These are phyloP conservation scores for Mycena leptocephala DNA, from an alignment of 768 basidiomycete genomes.

Conservation along the genomic window DNA sequence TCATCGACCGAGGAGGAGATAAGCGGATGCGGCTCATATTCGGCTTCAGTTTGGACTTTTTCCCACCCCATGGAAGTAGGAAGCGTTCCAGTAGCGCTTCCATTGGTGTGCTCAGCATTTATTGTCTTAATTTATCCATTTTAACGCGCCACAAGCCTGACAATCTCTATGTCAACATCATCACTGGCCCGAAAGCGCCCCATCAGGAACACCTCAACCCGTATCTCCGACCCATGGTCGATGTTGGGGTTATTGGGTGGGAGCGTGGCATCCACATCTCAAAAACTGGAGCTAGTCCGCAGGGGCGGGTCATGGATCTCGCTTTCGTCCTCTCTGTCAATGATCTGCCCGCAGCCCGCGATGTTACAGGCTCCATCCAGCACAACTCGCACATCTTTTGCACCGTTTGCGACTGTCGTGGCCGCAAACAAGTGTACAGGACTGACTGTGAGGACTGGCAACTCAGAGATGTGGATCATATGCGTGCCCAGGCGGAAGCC, in stretches of 20 bases:
- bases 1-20: neutral
- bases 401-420: constrained; percentile 38
- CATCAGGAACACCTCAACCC: constrained; percentile 39
- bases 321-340: constrained; percentile 38
- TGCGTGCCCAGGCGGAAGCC: constrained; percentile 30
- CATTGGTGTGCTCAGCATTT: constrained; percentile 44
- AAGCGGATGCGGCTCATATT: neutral
- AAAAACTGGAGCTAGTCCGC: constrained; percentile 2
- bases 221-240: constrained; percentile 44
- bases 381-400: constrained; percentile 42
- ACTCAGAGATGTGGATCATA: neutral
- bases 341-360: constrained; percentile 45
- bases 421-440: constrained; percentile 3
- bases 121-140: constrained; percentile 45
- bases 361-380: constrained; percentile 36
- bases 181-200: constrained; percentile 44
- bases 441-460: constrained; percentile 29
- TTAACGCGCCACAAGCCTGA: constrained; percentile 43
- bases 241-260: constrained; percentile 39
- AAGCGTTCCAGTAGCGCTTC: constrained; percentile 32
- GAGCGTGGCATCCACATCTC: constrained; percentile 29
- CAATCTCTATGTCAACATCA: constrained; percentile 45
- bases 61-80: constrained; percentile 42
- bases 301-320: neutral
- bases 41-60: constrained; percentile 43